Conservation (phyloP, 164 flowering plant genomes). For the Sextonia rubra region DNA sequence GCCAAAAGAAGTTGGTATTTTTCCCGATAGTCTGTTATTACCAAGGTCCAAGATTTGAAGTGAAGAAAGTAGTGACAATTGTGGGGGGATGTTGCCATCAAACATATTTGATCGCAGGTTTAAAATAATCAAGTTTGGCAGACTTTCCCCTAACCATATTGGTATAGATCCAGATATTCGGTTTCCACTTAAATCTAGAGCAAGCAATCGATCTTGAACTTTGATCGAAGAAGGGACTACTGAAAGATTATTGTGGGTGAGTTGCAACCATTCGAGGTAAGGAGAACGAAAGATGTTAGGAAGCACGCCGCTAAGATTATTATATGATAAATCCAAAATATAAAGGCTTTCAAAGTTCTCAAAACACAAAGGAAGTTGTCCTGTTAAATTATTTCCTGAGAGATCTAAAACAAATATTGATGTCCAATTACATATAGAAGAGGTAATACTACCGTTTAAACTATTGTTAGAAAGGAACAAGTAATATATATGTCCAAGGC, state of each 20-base stretch:
- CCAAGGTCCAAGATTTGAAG: slow-evolving; percentile 6
- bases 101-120: not conserved
- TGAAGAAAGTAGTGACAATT: not conserved
- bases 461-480: no score
- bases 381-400: slow-evolving; percentile 9
- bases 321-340: slow-evolving; percentile 1
- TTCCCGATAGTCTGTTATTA: not conserved
- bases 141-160: slow-evolving; percentile 1
- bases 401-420: not conserved
- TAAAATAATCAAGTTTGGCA: not conserved
- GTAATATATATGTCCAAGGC: no score
- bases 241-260: slow-evolving; percentile 3
- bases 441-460: not conserved
- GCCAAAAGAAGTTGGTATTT: not conserved
- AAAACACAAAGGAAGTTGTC: slow-evolving; percentile 13
- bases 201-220: not conserved
- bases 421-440: not conserved
- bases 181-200: slow-evolving; percentile 3
- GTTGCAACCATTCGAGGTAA: not conserved
- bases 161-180: not conserved
- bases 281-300: not conserved
- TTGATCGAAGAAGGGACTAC: not conserved
- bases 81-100: not conserved
- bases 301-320: not conserved
- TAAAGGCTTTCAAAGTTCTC: not conserved